These are phyloP conservation scores for Lyophyllum semitale DNA, from an alignment of 768 basidiomycete species.

Conservation along the genomic window DNA sequence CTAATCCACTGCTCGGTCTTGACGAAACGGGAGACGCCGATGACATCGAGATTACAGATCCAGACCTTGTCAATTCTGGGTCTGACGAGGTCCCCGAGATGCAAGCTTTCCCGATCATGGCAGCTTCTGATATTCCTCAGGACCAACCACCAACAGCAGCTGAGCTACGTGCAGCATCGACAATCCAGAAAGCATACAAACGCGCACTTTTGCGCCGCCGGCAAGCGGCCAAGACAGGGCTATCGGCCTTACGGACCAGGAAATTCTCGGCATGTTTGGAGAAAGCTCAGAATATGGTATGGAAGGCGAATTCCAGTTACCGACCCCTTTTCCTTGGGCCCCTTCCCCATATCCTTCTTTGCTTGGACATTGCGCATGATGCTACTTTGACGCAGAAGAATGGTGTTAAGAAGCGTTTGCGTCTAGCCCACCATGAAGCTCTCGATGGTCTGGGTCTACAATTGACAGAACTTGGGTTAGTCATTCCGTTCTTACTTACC, in stretches of 20 bases:
- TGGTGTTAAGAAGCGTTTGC: constrained; percentile 29
- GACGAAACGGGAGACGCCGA: not conserved
- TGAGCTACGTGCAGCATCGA: constrained; percentile 25
- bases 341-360: constrained; percentile 42
- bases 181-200: constrained; percentile 19
- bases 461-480: constrained; percentile 34
- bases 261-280: constrained; percentile 30
- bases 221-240: not conserved
- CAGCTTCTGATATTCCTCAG: constrained; percentile 1
- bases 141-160: constrained; percentile 14
- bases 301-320: constrained; percentile 31
- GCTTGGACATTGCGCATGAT: constrained; percentile 35
- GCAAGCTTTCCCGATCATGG: not conserved
- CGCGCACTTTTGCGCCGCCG: constrained; percentile 5
- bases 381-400: constrained; percentile 28
- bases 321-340: constrained; percentile 36
- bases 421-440: constrained; percentile 29
- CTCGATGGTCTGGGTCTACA: constrained; percentile 34
- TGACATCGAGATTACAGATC: not conserved
- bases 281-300: constrained; percentile 24
- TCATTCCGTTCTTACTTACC: not conserved
- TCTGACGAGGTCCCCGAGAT: not conserved
- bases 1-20: not conserved
- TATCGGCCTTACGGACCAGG: constrained; percentile 12
- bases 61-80: not conserved